Percentiles rank a stretch among this genome's conserved stretches.
These are phyloP conservation scores for Sarocladium kiliense DNA, from an alignment of 2,329 filamentous ascomycete species.

Conservation along the genomic window DNA sequence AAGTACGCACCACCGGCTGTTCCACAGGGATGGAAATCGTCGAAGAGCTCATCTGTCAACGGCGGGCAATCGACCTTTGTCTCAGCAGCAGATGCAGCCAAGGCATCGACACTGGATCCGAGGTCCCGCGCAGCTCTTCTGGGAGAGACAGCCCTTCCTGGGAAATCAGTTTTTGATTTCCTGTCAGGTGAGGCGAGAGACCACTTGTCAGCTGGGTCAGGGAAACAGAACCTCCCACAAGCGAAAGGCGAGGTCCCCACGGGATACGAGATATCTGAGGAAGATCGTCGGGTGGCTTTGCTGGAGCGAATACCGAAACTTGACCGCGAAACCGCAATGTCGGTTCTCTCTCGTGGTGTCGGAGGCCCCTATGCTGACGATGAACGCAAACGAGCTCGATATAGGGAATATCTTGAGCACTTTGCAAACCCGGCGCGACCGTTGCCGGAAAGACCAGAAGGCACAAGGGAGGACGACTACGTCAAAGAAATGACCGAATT, in stretches of 20 bases:
- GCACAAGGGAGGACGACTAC: slow-evolving; percentile 65
- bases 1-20: slow-evolving; percentile 61
- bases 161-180: slow-evolving; percentile 95
- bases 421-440: slow-evolving; percentile 45
- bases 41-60: slow-evolving; percentile 31
- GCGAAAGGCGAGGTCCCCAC: slow-evolving; percentile 70
- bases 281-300: slow-evolving; percentile 54
- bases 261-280: slow-evolving; percentile 57
- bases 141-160: slow-evolving; percentile 71
- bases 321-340: slow-evolving; percentile 61
- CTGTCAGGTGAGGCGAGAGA: slow-evolving; percentile 74
- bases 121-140: slow-evolving; percentile 72
- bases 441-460: slow-evolving; percentile 43
- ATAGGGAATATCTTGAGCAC: slow-evolving; percentile 74
- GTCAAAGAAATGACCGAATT: slow-evolving; percentile 76
- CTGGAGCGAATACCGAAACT: slow-evolving; percentile 57
- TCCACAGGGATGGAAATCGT: slow-evolving; percentile 69
- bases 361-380: slow-evolving; percentile 79
- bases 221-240: slow-evolving; percentile 70
- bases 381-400: slow-evolving; percentile 71
- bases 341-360: slow-evolving; percentile 61
- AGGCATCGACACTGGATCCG: slow-evolving; percentile 68
- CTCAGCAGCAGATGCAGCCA: slow-evolving; percentile 74
- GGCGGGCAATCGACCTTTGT: slow-evolving; percentile 35
- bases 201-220: slow-evolving; percentile 68